These are phyloP conservation scores for Penicillium verhagenii DNA, from an alignment of 495 filamentous ascomycete genomes.

Conservation along the genomic window DNA sequence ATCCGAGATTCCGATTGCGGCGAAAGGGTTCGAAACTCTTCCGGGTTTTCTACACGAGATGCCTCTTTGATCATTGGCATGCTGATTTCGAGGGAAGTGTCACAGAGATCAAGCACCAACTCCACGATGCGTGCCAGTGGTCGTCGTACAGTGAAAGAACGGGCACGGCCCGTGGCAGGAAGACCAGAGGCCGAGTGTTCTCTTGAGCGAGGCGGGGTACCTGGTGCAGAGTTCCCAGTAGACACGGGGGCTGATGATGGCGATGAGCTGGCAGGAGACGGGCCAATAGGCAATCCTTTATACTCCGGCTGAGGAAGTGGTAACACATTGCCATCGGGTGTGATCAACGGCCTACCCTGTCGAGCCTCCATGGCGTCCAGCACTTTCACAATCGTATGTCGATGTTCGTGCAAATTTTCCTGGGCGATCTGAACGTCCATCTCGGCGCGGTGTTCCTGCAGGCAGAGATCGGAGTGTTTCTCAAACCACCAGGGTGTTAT, in stretches of 20 bases:
- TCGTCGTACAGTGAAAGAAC: constrained; percentile 84
- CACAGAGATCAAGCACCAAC: constrained; percentile 89
- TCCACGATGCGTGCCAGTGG: constrained; percentile 92
- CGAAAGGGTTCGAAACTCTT: constrained; percentile 83
- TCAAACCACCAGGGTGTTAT: constrained; percentile 99
- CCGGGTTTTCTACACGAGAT: constrained; percentile 58
- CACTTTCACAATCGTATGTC: constrained; percentile 92
- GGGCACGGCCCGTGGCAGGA: constrained; percentile 72
- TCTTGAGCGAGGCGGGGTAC: constrained; percentile 68
- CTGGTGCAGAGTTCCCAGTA: constrained; percentile 67
- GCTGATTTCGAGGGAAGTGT: constrained; percentile 93
- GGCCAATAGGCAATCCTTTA: constrained; percentile 84
- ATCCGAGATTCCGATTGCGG: constrained; percentile 93
- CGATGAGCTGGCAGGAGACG: constrained; percentile 49
- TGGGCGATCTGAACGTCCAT: constrained; percentile 96
- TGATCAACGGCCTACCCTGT: constrained; percentile 60
- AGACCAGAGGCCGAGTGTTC: constrained; percentile 73
- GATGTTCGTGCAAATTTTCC: constrained; percentile 89
- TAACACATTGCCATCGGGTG: constrained; percentile 53
- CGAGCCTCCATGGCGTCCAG: constrained; percentile 88
- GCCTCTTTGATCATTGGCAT: constrained; percentile 84
- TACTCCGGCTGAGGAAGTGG: constrained; percentile 73
- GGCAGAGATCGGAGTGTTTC: constrained; percentile 93
- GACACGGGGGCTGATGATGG: constrained; percentile 62
- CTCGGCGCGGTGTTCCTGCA: constrained; percentile 93